A percentile compares a stretch with the other conserved stretches of the same genome.
Evolutionary conservation across 495 filamentous ascomycete genomes (phyloP).

Genomic region (Aspergillus egyptiacus): DNA sequence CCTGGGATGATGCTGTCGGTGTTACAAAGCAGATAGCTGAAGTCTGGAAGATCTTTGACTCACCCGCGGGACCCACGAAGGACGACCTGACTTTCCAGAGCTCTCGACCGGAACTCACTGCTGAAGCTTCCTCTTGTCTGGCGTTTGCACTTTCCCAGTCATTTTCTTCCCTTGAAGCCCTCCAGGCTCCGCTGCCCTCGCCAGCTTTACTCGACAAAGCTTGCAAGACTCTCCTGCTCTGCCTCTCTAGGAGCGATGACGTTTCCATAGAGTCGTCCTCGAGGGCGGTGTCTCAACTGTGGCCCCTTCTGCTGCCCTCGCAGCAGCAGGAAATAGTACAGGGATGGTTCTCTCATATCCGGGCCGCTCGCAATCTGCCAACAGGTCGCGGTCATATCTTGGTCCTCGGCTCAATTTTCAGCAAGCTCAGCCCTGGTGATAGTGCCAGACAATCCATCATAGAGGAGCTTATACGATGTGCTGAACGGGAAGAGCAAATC

Average conservation of each 20-base stretch:
- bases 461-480: conserved; percentile 30
- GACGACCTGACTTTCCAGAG: conserved; percentile 42
- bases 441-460: conserved; percentile 24
- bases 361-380: conserved; percentile 32
- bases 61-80: conserved; percentile 31
- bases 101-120: conserved; percentile 63
- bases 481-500: conserved; percentile 43
- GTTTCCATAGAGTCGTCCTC: conserved; percentile 44
- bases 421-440: conserved; percentile 21
- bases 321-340: conserved; percentile 32
- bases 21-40: conserved; percentile 22
- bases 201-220: conserved; percentile 29
- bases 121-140: conserved; percentile 57
- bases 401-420: conserved; percentile 38
- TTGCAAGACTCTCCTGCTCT: conserved; percentile 37
- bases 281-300: conserved; percentile 36
- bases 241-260: conserved; percentile 42
- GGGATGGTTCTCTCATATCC: conserved; percentile 35
- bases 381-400: conserved; percentile 42
- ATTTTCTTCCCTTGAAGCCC: background rate
- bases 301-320: conserved; percentile 30
- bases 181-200: conserved; percentile 12
- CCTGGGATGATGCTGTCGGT: conserved; percentile 14
- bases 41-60: conserved; percentile 39
- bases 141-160: conserved; percentile 38